Evolutionary conservation across 2,329 filamentous ascomycete species (phyloP), one percentile per base, ranked within the genome.

Genomic region (Talaromyces funiculosus): DNA sequence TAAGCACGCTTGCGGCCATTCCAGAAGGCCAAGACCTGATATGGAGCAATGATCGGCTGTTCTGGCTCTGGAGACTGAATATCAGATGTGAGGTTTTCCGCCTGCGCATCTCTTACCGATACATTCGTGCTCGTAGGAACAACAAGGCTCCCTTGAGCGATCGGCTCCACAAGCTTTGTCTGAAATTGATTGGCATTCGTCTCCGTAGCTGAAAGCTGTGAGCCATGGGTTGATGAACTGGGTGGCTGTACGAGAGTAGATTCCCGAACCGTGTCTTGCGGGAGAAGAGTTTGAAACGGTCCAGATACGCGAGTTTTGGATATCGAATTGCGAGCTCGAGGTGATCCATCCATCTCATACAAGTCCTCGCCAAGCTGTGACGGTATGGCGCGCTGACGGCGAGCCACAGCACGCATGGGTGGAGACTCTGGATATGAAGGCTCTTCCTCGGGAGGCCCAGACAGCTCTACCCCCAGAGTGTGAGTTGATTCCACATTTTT

Each of bases 1-100:
- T 82, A 87, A n/a, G 74, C 77, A 57, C 79, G 78, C 53, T 75
- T 79, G n/a, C 75, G 75, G 20, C 81, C 80, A 64, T 79, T 84
- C 78, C 84, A 87, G 29, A 78, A 75, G 7, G 84, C 84, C 63
- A 86, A 78, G 0, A 87, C 78, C 62, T 85, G 78, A 58, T 82
- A 81, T 4, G 80, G 79, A 12, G 77, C 74, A 24, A 79, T 65
- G 9, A 75, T 65, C 7, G 59, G 10, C 22, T 66, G 61, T 12
- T 69, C 67, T 29, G 59, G 59, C n/a, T 53, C 37, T 20, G 43
- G 14, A 12, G 59, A 47, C n/a, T 62, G 37, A 53, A 56, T 38
- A 51, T 60, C 57, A 24, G 61, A 54, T 37, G 51, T 55, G 16
- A 49, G 33, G 8, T 53, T 53, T 12, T 54, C 47, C 18, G 31